Evolutionary conservation across 1,284 basidiomycete species (phyloP), one percentile per base, ranked within the genome.

Genomic region (Sphagnurus paluster): DNA sequence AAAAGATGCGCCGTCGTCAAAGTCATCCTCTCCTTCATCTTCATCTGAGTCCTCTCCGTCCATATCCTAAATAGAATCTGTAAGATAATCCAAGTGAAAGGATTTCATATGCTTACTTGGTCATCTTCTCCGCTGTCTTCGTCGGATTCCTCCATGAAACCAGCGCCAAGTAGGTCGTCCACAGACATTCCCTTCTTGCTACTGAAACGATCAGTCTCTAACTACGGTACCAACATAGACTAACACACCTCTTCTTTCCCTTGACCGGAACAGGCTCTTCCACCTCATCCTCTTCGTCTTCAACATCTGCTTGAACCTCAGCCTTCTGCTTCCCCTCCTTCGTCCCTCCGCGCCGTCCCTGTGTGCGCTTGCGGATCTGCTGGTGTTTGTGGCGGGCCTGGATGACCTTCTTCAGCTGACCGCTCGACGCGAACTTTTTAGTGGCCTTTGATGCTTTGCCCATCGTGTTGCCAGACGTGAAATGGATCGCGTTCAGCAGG

Each of bases 351-450:
- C 79, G 75, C 52, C 82, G 71, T 37, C 75, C 71, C 56, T 89
- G 79, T n/a, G 80, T 74, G 64, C 84, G 84, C 64, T 84, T 85
- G 61, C 80, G 79, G 51, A 80, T 70, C 60, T 91, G 80, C 59
- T 92, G 85, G 58, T 87, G 79, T 56, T 89, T 86, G 46, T 84
- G 79, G 29, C 92, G 75, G 4, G 84, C 77, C 58, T 90, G 79
- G 48, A 97, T 95, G 24, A 83, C 82, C 55, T 90, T 87, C 60
- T 90, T 90, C 41, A 97, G 79, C 62, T 90, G 86, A 1, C 93
- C 93, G 47, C 88, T 91, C 2, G 89, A 75, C 8, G 86, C 88
- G 57, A 94, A 95, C 70, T 94, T 93, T 61, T 87, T 84, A 13
- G 87, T 87, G 1, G 89, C 81, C 67, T 93, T 93, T 25, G 76